These are phyloP conservation scores for Picea mariana DNA, from an alignment of 83 land plant species.

Conservation along the genomic window DNA sequence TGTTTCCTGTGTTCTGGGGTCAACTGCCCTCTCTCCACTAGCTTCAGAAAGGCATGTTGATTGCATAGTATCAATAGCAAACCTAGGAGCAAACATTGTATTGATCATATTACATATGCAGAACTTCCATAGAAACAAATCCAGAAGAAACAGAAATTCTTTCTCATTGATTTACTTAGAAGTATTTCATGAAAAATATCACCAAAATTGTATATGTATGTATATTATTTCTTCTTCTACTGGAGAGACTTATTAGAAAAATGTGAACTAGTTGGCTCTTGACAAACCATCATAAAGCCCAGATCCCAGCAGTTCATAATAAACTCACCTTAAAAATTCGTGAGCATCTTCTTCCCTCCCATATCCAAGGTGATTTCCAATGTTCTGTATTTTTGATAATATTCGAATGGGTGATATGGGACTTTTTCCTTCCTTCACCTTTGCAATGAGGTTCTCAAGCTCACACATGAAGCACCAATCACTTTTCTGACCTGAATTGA, in stretches of 20 bases:
- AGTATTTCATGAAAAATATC: no score
- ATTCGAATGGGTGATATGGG: slow-evolving; percentile 65
- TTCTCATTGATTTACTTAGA: no score
- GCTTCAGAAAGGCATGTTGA: slow-evolving; percentile 58
- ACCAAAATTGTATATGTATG: no score
- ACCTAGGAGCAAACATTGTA: slow-evolving; percentile 37
- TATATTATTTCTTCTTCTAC: no score
- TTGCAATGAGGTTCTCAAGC: slow-evolving; percentile 49
- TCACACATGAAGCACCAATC: slow-evolving; percentile 79
- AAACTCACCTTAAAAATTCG: slow-evolving; percentile 59
- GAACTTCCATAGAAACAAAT: no score
- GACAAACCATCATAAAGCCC: neutral
- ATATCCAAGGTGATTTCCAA: slow-evolving; percentile 65
- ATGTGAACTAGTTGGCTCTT: neutral
- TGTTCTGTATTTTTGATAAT: slow-evolving; percentile 45
- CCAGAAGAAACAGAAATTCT: no score
- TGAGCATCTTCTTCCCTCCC: slow-evolving; percentile 87
- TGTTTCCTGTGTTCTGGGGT: slow-evolving; percentile 37
- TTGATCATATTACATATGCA: slow-evolving; percentile 12
- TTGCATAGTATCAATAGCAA: slow-evolving; percentile 77
- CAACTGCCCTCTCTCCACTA: slow-evolving; percentile 22
- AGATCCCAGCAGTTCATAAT: neutral
- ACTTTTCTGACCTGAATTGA: slow-evolving; percentile 37
- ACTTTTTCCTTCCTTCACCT: slow-evolving; percentile 43
- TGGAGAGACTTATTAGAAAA: neutral